Evolutionary conservation across 179 eudicot species (phyloP), one percentile per base, ranked within the genome.

Genomic region (Vitellaria paradoxa): DNA sequence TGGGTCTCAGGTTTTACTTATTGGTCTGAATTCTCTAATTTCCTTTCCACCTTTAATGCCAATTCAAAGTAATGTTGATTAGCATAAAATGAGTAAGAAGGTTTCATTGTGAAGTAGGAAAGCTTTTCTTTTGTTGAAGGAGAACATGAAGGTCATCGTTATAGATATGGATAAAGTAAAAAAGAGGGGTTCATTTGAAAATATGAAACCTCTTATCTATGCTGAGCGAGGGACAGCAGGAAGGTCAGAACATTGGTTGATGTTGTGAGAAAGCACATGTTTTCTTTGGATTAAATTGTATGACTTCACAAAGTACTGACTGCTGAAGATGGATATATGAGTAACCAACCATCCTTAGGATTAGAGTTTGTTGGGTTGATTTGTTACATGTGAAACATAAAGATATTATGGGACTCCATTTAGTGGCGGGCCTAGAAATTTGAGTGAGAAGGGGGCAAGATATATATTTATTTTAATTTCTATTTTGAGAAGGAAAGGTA

Each of bases 11-110:
- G 60, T 50, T 52, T 70, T 50, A 10, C 57, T 69, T 11, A 21
- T 50, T 49, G 73, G 50, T 59, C 60, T 50, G 20, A 50, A 47
- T 46, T 68, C 10, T 47, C 71, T n/a, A 68, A 46, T 30, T 66
- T 53, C 17, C 70, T 66, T 66, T 66, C 37, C 23, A 3, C 21
- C 70, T 66, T 20, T 2, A 66, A 40, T 68, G 70, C 70, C 70
- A 37, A 15, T 7, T 66, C 13, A 40, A n/a, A 10, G n/a, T 68
- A 10, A 52, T 46, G 17, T 12, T 2, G 55, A 50, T 7, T 50
- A 50, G 37, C 1, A 30, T 30, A 50, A 50, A 50, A 50, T 50
- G 9, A 50, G 13, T 40, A n/a, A 37, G 9, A 40, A 9, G 4
- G 52, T 9, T 21, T 8, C 2, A 11, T 47, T 47, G 30, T 2